phyloP scores from a whole-genome alignment of 495 filamentous ascomycete genomes.

The Aspergillus kassunensis region DNA sequence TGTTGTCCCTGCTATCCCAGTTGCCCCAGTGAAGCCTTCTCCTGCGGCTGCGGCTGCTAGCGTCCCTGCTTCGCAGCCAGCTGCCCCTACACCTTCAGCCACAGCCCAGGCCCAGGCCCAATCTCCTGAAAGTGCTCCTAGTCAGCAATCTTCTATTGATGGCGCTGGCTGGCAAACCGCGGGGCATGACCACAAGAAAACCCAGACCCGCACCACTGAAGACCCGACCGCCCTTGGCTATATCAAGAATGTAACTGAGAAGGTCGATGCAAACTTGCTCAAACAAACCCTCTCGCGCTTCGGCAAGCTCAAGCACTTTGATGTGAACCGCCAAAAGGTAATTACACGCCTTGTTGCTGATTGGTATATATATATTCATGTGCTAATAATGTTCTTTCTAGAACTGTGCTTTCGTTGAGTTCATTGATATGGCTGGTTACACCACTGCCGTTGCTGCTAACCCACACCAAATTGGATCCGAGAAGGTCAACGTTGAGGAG shows the following conservation, averaged over 20 bases:
- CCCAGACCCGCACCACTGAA: slow-evolving; percentile 63
- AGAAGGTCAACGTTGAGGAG: slow-evolving; percentile 82
- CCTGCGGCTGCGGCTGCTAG: slow-evolving; percentile 28
- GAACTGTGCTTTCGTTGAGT: slow-evolving; percentile 98
- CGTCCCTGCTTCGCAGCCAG: slow-evolving; percentile 29
- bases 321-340: slow-evolving; percentile 89
- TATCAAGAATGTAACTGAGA: slow-evolving; percentile 89
- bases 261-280: slow-evolving; percentile 67
- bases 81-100: slow-evolving; percentile 38
- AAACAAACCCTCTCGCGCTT: slow-evolving; percentile 60
- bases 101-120: slow-evolving; percentile 32
- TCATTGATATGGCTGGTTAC: slow-evolving; percentile 72
- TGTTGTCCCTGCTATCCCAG: slow-evolving; percentile 34
- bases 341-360: background rate
- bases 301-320: slow-evolving; percentile 80
- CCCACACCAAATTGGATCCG: slow-evolving; percentile 76
- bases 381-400: slow-evolving; percentile 28
- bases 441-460: slow-evolving; percentile 76
- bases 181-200: slow-evolving; percentile 70
- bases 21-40: slow-evolving; percentile 36
- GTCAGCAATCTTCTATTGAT: slow-evolving; percentile 45
- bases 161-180: slow-evolving; percentile 75
- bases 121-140: slow-evolving; percentile 38
- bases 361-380: background rate
- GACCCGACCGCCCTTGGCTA: slow-evolving; percentile 74